phyloP scores from a whole-genome alignment of 2,329 filamentous ascomycete genomes.

The Decorospora gaudefroyi region DNA sequence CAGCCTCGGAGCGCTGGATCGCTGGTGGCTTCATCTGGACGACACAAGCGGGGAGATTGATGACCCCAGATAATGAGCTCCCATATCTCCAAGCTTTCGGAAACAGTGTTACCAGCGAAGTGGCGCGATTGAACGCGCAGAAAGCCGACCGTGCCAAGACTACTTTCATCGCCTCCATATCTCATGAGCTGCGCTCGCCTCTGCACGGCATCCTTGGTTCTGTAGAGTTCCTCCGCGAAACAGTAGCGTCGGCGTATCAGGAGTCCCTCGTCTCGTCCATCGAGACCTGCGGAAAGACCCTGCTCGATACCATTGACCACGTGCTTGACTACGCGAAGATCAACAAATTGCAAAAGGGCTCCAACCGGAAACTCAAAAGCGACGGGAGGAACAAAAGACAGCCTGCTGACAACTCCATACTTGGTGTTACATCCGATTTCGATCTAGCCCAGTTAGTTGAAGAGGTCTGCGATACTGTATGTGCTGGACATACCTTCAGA shows the following conservation, averaged over 20 bases:
- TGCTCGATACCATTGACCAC: conserved; percentile 50
- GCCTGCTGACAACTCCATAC: conserved; percentile 36
- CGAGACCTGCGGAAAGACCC: conserved; percentile 45
- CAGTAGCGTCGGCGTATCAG: conserved; percentile 44
- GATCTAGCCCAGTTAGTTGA: conserved; percentile 48
- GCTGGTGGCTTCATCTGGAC: conserved; percentile 45
- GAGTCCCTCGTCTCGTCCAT: conserved; percentile 47
- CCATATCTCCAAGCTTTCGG: conserved; percentile 44
- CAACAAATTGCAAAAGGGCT: conserved; percentile 39
- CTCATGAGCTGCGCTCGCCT: conserved; percentile 59
- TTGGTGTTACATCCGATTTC: conserved; percentile 39
- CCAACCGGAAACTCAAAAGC: conserved; percentile 22
- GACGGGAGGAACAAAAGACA: conserved; percentile 30
- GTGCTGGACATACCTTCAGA: conserved; percentile 54
- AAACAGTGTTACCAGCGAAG: conserved; percentile 42
- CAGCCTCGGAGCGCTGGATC: conserved; percentile 39
- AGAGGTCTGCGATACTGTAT: conserved; percentile 61
- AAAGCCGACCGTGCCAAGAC: conserved; percentile 46
- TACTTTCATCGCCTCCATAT: conserved; percentile 51
- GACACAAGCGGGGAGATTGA: conserved; percentile 33
- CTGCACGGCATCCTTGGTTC: conserved; percentile 63
- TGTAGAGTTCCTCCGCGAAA: conserved; percentile 41
- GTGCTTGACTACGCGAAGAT: conserved; percentile 47
- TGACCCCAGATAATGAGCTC: conserved; percentile 42
- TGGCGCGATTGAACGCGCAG: conserved; percentile 38